A percentile compares a stretch with the other conserved stretches of the same genome.
phyloP scores from a whole-genome alignment of 192 early-diverging fungal species.

The Backusella westeae region DNA sequence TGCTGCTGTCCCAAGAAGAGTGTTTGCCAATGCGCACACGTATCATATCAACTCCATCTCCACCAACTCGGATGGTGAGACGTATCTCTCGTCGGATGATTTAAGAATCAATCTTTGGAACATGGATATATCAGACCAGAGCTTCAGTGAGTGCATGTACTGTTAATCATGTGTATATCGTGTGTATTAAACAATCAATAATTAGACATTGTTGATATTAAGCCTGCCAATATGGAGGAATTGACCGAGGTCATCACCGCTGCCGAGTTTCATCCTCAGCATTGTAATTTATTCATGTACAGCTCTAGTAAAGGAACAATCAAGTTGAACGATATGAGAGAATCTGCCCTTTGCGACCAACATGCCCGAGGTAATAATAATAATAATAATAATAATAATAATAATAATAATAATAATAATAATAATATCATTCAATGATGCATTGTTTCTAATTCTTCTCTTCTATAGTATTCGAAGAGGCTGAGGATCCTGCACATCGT shows the following conservation, averaged over 20 bases:
- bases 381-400: constrained; percentile 29
- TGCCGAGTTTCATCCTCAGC: constrained; percentile 93
- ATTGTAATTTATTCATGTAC: constrained; percentile 98
- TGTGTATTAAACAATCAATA: not conserved
- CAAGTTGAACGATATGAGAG: constrained; percentile 95
- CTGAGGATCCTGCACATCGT: constrained; percentile 90
- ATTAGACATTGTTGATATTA: constrained; percentile 96
- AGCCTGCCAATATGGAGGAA: constrained; percentile 99
- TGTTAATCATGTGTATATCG: no score
- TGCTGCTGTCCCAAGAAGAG: constrained; percentile 81
- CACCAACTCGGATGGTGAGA: constrained; percentile 89
- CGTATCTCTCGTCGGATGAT: constrained; percentile 89
- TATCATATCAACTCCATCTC: constrained; percentile 96
- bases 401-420: constrained; percentile 25
- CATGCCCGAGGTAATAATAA: constrained; percentile 73
- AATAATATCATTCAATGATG: no score
- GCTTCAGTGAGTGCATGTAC: constrained; percentile 55
- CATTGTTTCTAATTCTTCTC: no score
- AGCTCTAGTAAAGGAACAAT: constrained; percentile 97
- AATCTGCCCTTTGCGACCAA: constrained; percentile 89
- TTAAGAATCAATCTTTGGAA: constrained; percentile 93
- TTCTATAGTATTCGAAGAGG: constrained; percentile 81
- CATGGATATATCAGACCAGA: constrained; percentile 82
- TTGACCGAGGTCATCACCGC: constrained; percentile 98
- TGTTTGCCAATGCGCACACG: constrained; percentile 88